Evolutionary conservation across 1,284 basidiomycete genomes (phyloP).

Genomic region (Rhodotorula sp.): DNA sequence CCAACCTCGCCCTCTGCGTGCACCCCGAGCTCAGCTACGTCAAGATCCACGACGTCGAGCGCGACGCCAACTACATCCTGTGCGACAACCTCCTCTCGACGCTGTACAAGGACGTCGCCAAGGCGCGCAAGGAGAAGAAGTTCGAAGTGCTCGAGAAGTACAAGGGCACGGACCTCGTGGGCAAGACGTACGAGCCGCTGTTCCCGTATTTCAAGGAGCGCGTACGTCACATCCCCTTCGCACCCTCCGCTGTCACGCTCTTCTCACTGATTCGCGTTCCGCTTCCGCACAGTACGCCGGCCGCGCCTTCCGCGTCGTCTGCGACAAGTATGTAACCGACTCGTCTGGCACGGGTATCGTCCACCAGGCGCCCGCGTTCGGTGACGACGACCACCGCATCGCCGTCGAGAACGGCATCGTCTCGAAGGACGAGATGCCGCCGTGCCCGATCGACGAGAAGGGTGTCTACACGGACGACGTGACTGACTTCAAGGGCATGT

Average conservation of each 20-base stretch:
- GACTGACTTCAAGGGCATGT: conserved; percentile 81
- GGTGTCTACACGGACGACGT: conserved; percentile 88
- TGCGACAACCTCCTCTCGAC: conserved; percentile 85
- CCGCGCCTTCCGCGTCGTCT: conserved; percentile 84
- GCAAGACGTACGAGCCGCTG: conserved; percentile 92
- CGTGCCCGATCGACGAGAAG: conserved; percentile 89
- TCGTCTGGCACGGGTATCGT: conserved; percentile 97
- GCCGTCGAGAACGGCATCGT: conserved; percentile 81
- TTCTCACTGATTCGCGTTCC: conserved; percentile 20
- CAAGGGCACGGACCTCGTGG: conserved; percentile 89
- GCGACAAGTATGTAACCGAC: conserved; percentile 91
- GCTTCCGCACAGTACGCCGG: conserved; percentile 70
- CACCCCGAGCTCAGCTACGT: conserved; percentile 95
- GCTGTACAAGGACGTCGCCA: conserved; percentile 96
- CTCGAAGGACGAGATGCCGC: conserved; percentile 83
- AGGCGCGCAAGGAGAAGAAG: conserved; percentile 92
- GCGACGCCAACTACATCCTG: conserved; percentile 86
- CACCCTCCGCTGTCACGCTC: not conserved
- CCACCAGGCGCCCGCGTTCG: conserved; percentile 97
- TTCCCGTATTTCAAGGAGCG: conserved; percentile 96
- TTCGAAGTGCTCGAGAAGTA: conserved; percentile 61
- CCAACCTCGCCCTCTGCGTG: conserved; percentile 92
- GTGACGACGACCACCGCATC: conserved; percentile 98
- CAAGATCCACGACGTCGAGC: conserved; percentile 93
- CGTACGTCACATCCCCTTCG: conserved; percentile 55